These are phyloP conservation scores for Carex scoparia DNA, from an alignment of 176 grass and related monocot genomes.

Conservation along the genomic window DNA sequence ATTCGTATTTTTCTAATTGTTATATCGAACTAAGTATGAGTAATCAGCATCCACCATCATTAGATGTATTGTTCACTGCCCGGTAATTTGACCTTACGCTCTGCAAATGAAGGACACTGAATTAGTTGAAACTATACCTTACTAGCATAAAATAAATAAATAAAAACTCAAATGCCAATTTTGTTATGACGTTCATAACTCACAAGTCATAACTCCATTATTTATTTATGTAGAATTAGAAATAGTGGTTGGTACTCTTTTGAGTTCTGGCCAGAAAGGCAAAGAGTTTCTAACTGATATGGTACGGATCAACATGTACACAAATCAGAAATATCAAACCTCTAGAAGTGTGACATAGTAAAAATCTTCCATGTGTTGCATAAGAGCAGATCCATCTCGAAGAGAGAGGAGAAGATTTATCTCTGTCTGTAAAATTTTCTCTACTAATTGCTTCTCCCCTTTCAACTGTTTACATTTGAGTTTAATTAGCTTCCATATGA, in stretches of 20 bases:
- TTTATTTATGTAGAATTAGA: background rate
- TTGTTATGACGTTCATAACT: background rate
- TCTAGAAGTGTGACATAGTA: constrained; percentile 96
- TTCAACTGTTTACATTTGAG: constrained; percentile 59
- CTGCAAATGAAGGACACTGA: constrained; percentile 36
- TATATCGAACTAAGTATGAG: background rate
- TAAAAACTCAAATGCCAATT: constrained; percentile 4
- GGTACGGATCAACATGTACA: background rate
- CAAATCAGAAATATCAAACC: constrained; percentile 35
- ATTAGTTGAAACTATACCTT: background rate
- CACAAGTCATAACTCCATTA: background rate
- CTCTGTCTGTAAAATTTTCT: constrained; percentile 81
- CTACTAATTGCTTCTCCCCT: constrained; percentile 89
- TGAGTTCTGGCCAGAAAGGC: too few relatives aligned
- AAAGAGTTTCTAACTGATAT: background rate
- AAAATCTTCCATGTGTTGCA: constrained; percentile 99
- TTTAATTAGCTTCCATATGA: constrained; percentile 15
- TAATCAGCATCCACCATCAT: background rate
- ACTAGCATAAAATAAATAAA: background rate
- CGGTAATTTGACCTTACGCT: constrained; percentile 64
- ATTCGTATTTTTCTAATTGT: background rate
- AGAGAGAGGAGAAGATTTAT: constrained; percentile 90
- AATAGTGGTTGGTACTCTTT: background rate
- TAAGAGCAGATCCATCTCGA: constrained; percentile 92
- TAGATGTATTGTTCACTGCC: constrained; percentile 26